phyloP scores from a whole-genome alignment of 2,329 filamentous ascomycete genomes.

The Pseudodiploospora longispora region DNA sequence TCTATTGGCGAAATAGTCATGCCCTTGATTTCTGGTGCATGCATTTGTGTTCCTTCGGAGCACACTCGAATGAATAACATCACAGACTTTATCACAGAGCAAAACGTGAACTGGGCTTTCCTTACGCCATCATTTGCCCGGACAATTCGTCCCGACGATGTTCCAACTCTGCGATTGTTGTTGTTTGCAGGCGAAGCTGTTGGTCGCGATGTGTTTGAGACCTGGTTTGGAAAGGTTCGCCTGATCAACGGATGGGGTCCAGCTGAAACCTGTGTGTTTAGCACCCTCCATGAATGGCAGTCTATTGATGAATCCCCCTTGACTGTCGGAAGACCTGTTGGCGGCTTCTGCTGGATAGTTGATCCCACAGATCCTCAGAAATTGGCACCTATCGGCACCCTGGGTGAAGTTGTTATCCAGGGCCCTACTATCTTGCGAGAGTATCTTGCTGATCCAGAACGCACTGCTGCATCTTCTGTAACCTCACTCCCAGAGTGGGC shows the following conservation, averaged over 20 bases:
- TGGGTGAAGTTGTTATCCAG: constrained; percentile 17
- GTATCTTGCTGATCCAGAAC: constrained; percentile 14
- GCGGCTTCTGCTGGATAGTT: constrained; percentile 12
- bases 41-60: constrained; percentile 5
- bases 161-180: constrained; percentile 7
- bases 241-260: constrained; percentile 14
- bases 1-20: constrained; percentile 10
- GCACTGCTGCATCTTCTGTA: constrained; percentile 11
- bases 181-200: constrained; percentile 8
- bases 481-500: constrained; percentile 2
- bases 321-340: constrained; percentile 1
- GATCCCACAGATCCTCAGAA: constrained; percentile 11
- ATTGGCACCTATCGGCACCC: constrained; percentile 12
- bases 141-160: neutral
- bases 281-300: neutral
- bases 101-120: constrained; percentile 4
- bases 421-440: constrained; percentile 12
- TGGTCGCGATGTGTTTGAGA: constrained; percentile 21
- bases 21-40: constrained; percentile 3
- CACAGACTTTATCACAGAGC: constrained; percentile 1
- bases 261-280: constrained; percentile 6
- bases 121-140: constrained; percentile 9
- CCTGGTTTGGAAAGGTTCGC: constrained; percentile 9
- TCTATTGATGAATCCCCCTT: neutral
- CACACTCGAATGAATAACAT: constrained; percentile 1